Conservation (phyloP, 352 stramenopile species). For the Pythium oligandrum region DNA sequence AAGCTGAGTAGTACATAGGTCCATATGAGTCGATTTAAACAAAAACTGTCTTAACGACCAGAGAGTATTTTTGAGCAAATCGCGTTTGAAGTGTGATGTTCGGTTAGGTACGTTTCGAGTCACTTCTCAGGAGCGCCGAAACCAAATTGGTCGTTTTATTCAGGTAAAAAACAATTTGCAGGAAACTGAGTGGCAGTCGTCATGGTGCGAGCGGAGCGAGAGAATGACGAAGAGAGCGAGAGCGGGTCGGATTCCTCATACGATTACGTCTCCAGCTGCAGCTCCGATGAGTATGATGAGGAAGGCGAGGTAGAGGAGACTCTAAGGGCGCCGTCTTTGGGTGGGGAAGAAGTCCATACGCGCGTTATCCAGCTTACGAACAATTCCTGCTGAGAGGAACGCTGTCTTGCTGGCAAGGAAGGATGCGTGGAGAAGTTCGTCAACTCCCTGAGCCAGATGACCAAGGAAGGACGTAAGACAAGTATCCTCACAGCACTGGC, state of each 20-base stretch:
- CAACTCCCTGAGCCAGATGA: slow-evolving; percentile 1
- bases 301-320: not conserved
- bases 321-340: slow-evolving; percentile 1
- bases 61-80: too few species aligned
- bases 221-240: not conserved
- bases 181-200: too few species aligned
- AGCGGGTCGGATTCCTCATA: slow-evolving; percentile 5
- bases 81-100: too few species aligned
- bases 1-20: too few species aligned
- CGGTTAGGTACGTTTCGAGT: too few species aligned
- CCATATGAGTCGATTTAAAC: too few species aligned
- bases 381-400: not conserved
- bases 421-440: not conserved
- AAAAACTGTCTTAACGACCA: too few species aligned
- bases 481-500: slow-evolving; percentile 1
- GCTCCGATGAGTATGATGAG: not conserved
- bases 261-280: slow-evolving; percentile 4
- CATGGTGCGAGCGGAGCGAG: too few species aligned
- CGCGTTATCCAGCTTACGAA: not conserved
- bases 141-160: too few species aligned
- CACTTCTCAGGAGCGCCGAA: too few species aligned
- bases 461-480: slow-evolving; percentile 1
- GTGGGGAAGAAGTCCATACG: not conserved
- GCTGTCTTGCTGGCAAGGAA: not conserved
- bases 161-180: too few species aligned